Evolutionary conservation across 148 eudicot genomes (phyloP).

Genomic region (Bassia scoparia): DNA sequence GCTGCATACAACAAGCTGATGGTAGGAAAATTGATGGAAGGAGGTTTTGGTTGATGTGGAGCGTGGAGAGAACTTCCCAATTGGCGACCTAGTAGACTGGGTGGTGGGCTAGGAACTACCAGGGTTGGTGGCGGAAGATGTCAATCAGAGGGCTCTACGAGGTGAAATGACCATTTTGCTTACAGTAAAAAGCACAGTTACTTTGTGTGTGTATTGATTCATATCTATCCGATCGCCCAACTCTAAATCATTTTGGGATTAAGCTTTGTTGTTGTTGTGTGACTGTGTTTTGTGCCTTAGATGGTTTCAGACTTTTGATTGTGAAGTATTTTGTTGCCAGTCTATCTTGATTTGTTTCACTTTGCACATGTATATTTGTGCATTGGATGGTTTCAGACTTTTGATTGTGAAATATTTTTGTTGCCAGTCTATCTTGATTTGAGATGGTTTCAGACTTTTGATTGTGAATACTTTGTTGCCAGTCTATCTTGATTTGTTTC

Average conservation of each 20-base stretch:
- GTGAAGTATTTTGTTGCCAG: background rate
- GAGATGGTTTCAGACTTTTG: background rate
- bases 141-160: constrained; percentile 45
- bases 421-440: too few relatives aligned
- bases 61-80: constrained; percentile 97
- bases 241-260: too few relatives aligned
- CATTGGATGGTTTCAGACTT: background rate
- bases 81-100: constrained; percentile 97
- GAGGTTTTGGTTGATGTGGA: constrained; percentile 99
- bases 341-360: background rate
- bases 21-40: constrained; percentile 93
- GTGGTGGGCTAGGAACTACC: constrained; percentile 95
- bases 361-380: background rate
- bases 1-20: constrained; percentile 99
- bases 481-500: background rate
- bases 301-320: background rate
- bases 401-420: background rate
- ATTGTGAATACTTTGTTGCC: too few relatives aligned
- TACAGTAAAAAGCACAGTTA: too few relatives aligned
- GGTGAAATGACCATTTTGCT: constrained; percentile 50
- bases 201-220: too few relatives aligned
- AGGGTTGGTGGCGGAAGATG: constrained; percentile 86
- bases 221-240: too few relatives aligned
- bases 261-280: background rate
- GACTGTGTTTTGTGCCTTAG: background rate